phyloP scores from a whole-genome alignment of 768 basidiomycete species.

The Terana coerulea region DNA sequence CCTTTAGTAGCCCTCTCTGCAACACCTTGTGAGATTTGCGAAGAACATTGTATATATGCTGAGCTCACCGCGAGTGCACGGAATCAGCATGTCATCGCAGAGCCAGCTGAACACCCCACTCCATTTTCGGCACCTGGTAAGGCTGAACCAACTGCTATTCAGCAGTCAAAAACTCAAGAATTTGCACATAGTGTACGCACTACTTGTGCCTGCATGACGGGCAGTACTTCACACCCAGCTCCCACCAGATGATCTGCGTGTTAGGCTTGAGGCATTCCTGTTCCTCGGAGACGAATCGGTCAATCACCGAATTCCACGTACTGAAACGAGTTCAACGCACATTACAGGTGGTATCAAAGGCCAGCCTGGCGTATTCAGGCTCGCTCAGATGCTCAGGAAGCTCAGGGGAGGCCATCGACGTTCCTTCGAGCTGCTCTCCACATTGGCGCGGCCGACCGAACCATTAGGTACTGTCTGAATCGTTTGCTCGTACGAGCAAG shows the following conservation, averaged over 20 bases:
- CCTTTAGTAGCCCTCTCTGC: too few relatives aligned
- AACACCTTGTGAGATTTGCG: too few relatives aligned
- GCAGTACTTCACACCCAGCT: background rate
- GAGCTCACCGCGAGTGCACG: too few relatives aligned
- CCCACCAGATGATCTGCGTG: background rate
- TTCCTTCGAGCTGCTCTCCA: slow-evolving; percentile 9
- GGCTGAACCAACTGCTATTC: too few relatives aligned
- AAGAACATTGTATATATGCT: too few relatives aligned
- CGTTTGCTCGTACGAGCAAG: slow-evolving; percentile 6
- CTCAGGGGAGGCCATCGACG: background rate
- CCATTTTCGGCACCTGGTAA: too few relatives aligned
- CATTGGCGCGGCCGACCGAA: background rate
- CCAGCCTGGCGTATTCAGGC: slow-evolving; percentile 12
- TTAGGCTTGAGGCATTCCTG: background rate
- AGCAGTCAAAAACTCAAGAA: too few relatives aligned
- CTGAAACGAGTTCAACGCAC: background rate
- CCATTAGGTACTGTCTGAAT: slow-evolving; percentile 3
- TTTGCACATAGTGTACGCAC: too few relatives aligned
- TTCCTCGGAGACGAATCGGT: too few relatives aligned
- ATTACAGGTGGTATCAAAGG: slow-evolving; percentile 8
- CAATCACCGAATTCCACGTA: background rate
- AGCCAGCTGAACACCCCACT: too few relatives aligned
- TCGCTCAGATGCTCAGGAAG: slow-evolving; percentile 10
- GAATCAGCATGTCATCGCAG: too few relatives aligned
- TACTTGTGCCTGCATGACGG: background rate